Base-by-base conservation (phyloP, 163 green algal genomes). In the Scenedesmus sp. region DNA sequence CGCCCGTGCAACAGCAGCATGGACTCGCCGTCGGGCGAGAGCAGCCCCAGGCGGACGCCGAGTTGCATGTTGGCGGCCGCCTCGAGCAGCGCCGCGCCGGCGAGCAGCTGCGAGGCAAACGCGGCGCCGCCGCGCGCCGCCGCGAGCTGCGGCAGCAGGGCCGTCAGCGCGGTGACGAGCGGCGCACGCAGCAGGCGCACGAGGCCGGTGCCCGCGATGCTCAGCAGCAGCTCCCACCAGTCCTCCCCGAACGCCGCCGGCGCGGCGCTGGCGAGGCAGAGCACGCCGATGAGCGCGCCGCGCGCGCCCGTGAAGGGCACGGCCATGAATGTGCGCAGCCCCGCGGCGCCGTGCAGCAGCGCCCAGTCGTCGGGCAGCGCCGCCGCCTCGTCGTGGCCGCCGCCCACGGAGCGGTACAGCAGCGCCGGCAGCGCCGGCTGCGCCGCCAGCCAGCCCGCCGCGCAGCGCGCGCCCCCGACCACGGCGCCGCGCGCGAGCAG, bases 181-280 rank as follows among this genome's bases (percentile, higher is more conserved):
- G 36, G 31, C 2, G 7, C 31, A 17, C 34, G 54, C 69, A 77
- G 53, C 54, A 77, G 39, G 0, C 31, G 54, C 3, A 77, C 69
- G 26, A 77, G 44, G 20, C 69, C 69, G 5, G 69, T 67, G 24
- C 33, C 47, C 15, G 66, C 22, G n/a, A 77, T 77, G 54, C 54
- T 58, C 54, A 77, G 31, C 54, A 77, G 22, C 3, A 45, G 69
- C 69, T 77, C 69, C 69, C 69, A 77, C 69, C 69, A 77, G 13
- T 28, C 24, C 54, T 77, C 69, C 50, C 26, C 33, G 54, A 77
- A 67, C 9, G 69, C 69, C 2, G 53, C 54, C 2, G 47, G 48
- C 7, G 11, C 24, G n/a, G 22, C 33, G 69, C 54, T 45, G 0
- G 53, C 53, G 22, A 77, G 42, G 24, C 13, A n/a, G 14, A 77